These are phyloP conservation scores for Trichoderma pleuroti DNA, from an alignment of 2,329 filamentous ascomycete genomes.

Conservation along the genomic window DNA sequence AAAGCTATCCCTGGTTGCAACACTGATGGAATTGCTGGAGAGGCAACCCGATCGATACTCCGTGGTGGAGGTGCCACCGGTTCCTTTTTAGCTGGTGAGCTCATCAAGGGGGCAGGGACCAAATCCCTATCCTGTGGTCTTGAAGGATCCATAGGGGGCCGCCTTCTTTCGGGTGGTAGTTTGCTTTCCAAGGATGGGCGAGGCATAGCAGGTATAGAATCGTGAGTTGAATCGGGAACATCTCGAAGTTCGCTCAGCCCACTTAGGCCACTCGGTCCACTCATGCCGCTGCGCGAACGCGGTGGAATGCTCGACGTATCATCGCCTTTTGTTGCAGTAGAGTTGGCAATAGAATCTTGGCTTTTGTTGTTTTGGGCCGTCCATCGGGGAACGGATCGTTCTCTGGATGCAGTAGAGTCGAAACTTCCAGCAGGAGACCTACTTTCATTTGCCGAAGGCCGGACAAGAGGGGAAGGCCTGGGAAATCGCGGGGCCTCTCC, in stretches of 20 bases:
- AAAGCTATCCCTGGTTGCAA: conserved; percentile 25
- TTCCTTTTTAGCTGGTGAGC: conserved; percentile 45
- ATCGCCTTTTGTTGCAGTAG: conserved; percentile 46
- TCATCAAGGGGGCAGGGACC: conserved; percentile 57
- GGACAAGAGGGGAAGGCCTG: conserved; percentile 27
- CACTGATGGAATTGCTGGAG: conserved; percentile 37
- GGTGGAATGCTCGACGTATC: conserved; percentile 50
- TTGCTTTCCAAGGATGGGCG: conserved; percentile 37
- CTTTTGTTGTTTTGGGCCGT: conserved; percentile 52
- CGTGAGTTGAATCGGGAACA: conserved; percentile 21
- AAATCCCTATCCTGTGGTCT: conserved; percentile 53
- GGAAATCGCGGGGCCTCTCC: conserved; percentile 30
- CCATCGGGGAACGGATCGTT: conserved; percentile 43
- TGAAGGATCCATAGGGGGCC: conserved; percentile 63
- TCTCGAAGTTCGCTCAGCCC: conserved; percentile 33
- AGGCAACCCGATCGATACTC: conserved; percentile 47
- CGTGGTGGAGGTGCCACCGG: conserved; percentile 47
- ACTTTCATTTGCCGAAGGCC: conserved; percentile 39
- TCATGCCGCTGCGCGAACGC: conserved; percentile 50
- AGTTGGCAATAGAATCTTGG: conserved; percentile 54
- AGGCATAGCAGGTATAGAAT: conserved; percentile 14
- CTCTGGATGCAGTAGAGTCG: conserved; percentile 44
- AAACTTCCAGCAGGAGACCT: conserved; percentile 51
- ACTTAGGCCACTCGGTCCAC: conserved; percentile 38
- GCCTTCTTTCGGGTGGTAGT: conserved; percentile 58